Percentiles rank a stretch among this genome's conserved stretches.
These are phyloP conservation scores for Grammothele lineata DNA, from an alignment of 768 basidiomycete genomes.

Conservation along the genomic window DNA sequence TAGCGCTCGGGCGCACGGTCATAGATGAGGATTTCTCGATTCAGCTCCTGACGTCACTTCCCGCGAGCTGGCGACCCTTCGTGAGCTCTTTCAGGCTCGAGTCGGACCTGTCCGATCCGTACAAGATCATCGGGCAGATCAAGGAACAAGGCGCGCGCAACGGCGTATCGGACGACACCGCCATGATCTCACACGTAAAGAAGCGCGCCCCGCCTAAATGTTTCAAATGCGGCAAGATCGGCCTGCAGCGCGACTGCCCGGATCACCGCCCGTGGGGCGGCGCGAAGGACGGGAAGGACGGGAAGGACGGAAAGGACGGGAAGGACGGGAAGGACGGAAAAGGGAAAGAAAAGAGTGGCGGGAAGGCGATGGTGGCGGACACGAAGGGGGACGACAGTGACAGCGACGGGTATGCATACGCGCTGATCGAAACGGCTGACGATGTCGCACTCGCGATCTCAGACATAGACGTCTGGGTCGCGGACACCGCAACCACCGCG, in stretches of 20 bases:
- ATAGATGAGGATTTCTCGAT: constrained; percentile 28
- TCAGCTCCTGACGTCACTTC: constrained; percentile 28
- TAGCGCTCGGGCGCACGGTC: constrained; percentile 21
- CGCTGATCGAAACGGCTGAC: background rate
- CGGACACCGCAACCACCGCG: constrained; percentile 9
- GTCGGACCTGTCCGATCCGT: background rate
- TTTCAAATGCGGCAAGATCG: constrained; percentile 7
- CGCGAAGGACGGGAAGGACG: background rate
- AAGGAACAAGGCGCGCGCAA: background rate
- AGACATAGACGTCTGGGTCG: constrained; percentile 10
- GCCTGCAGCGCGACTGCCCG: constrained; percentile 6
- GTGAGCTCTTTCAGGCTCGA: background rate
- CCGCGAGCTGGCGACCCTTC: background rate
- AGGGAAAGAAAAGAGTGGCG: constrained; percentile 3
- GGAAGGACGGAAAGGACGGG: background rate
- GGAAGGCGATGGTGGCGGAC: too few species aligned
- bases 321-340: background rate
- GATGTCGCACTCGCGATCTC: constrained; percentile 1
- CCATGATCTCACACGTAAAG: background rate
- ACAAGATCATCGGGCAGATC: background rate
- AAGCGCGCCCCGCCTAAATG: background rate
- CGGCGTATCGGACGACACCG: background rate
- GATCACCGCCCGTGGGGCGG: background rate
- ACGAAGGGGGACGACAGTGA: background rate
- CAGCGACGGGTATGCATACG: constrained; percentile 5